Base-by-base conservation (phyloP, 2,329 filamentous ascomycete genomes). In the Cladosporium cucumerinum region DNA sequence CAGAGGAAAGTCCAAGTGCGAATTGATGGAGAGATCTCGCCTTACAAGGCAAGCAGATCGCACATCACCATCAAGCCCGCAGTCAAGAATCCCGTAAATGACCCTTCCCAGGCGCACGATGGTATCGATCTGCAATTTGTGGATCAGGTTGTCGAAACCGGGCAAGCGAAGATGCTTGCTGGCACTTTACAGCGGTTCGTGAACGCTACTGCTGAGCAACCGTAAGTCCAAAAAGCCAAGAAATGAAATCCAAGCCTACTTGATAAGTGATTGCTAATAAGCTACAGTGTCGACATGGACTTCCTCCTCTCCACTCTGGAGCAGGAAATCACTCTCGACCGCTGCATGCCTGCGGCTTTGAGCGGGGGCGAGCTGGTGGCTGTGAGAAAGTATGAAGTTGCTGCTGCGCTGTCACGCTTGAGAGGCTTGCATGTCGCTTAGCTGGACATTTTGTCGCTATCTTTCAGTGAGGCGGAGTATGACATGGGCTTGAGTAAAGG, bases 111-210 rank as follows among this genome's bases (percentile, higher is more conserved):
- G 30, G 72, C 63, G 4, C 73, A 72, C 48, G 63, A 68, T 16
- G 74, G 74, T 12, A 69, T 76, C 25, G 71, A 75, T 60, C 52
- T 76, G 12, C 68, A 68, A 21, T 66, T 66, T 14, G 52, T 75
- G 16, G 74, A 75, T 54, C 74, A 76, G 65, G 62, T 75, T 30
- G 70, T 75, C 12, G 74, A 75, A 58, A 65, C 72, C 14, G 74
- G 74, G n/a, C 74, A 76, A 58, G 68, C 72, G 23, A 69, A 71
- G 21, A 69, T 66, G 34, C 69, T 75, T 57, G 72, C 73, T 10
- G 52, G 62, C 5, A 62, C 68, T 8, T 57, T 76, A 18, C 66
- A 70, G 51, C 60, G 63, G 4, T 66, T 72, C 28, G 68, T 68
- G 14, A 39, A 61, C 6, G 39, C 48, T 51, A 72, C 70, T 18